phyloP scores from a whole-genome alignment of 2,329 filamentous ascomycete species.

The Ustulina deusta region DNA sequence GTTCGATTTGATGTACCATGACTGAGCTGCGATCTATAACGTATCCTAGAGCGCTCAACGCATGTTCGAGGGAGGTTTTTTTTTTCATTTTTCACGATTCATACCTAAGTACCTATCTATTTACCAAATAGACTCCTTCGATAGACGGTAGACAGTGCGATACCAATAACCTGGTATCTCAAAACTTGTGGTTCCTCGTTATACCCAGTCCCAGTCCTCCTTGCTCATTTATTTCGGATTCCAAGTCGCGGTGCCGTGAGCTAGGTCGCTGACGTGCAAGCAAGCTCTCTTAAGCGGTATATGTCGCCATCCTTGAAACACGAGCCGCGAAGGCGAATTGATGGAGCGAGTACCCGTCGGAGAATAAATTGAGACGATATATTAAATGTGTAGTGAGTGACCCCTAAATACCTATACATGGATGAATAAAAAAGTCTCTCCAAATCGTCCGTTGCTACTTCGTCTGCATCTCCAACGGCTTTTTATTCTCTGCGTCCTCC shows the following conservation, averaged over 20 bases:
- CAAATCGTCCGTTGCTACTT: no score
- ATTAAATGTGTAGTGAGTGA: background rate
- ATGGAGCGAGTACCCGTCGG: no score
- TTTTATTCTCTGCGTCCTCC: background rate
- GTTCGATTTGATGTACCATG: conserved; percentile 17
- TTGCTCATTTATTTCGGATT: background rate
- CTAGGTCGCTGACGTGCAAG: background rate
- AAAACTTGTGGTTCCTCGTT: background rate
- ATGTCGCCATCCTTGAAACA: no score
- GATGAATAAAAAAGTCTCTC: background rate
- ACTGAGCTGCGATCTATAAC: background rate
- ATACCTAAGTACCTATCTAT: conserved; percentile 2
- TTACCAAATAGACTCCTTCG: background rate
- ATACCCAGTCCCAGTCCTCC: background rate
- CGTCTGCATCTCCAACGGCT: no score
- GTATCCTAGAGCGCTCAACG: background rate
- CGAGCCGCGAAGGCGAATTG: no score
- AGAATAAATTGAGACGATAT: no score
- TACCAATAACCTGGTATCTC: background rate
- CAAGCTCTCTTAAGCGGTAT: no score
- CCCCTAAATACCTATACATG: background rate
- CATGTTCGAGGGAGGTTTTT: conserved; percentile 2
- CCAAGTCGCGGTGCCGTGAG: background rate
- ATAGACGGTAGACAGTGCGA: background rate
- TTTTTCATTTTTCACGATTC: conserved; percentile 6